Base-by-base conservation (phyloP, 225 moss, liverwort and hornwort genomes). In the Marchantia paleacea region DNA sequence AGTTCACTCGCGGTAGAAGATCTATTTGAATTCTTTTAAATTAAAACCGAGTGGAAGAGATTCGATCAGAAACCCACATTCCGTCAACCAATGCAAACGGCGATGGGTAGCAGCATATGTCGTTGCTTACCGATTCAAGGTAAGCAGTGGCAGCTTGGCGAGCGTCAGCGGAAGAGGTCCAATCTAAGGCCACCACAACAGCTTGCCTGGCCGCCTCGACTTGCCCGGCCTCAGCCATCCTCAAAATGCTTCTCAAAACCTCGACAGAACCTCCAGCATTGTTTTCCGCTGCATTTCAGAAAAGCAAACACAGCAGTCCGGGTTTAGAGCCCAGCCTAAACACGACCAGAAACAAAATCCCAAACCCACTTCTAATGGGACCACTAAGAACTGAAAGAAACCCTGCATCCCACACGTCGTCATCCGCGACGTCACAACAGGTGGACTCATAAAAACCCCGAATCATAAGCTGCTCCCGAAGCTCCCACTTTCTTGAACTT, bases 171-270 rank as follows among this genome's bases (percentile, higher is more conserved):
- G 94, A 81, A 10, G 91, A 93, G 81, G 89, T 87, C 91, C 92
- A 94, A 81, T 97, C 90, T 86, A 97, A 57, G 0, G 94, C 96
- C 22, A 88, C 89, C 71, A 90, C 51, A 12, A 97, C 89, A 30
- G 96, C 96, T 82, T 89, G 94, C 74, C 86, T 89, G 1, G 94
- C 93, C 71, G 90, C 86, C 63, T 94, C 93, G 28, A 89, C 89
- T 82, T 90, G 87, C 86, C 69, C 79, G 20, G 78, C 80, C 26
- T 91, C 94, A 25, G 84, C 92, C 92, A 92, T 92, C 22, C 9
- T 79, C 2, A 29, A 24, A 47, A 30, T 70, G 7, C n/a, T 81
- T 26, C 53, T 72, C 49, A 69, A 7, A 29, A 51, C 60, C 63
- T 58, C 62, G 60, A 25, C 52, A 7, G 39, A 57, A 52, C 69